These are phyloP conservation scores for Phialophora tarda DNA, from an alignment of 2,329 filamentous ascomycete genomes.

Conservation along the genomic window DNA sequence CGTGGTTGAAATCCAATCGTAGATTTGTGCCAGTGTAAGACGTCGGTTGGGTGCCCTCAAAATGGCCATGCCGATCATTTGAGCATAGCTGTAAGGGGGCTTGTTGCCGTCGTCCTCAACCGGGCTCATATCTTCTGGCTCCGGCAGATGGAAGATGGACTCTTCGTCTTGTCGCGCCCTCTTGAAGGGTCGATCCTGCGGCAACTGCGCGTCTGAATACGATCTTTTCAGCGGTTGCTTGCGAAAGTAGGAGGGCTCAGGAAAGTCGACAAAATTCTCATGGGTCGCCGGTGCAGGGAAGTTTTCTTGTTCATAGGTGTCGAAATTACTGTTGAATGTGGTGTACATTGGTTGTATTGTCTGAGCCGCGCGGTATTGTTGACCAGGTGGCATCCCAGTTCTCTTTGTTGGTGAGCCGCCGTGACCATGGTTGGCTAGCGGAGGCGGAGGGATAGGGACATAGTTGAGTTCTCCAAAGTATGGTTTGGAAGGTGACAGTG, in stretches of 20 bases:
- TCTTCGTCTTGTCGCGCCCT: slow-evolving; percentile 67
- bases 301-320: slow-evolving; percentile 57
- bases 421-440: slow-evolving; percentile 49
- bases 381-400: slow-evolving; percentile 43
- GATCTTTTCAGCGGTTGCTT: slow-evolving; percentile 61
- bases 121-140: slow-evolving; percentile 77
- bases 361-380: slow-evolving; percentile 47
- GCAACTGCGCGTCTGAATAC: slow-evolving; percentile 73
- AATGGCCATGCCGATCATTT: slow-evolving; percentile 96
- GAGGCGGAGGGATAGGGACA: slow-evolving; percentile 63
- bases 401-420: slow-evolving; percentile 58
- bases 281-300: slow-evolving; percentile 49
- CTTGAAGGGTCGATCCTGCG: slow-evolving; percentile 73
- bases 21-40: slow-evolving; percentile 91
- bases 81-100: slow-evolving; percentile 90
- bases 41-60: slow-evolving; percentile 81
- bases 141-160: slow-evolving; percentile 62
- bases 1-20: slow-evolving; percentile 98
- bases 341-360: slow-evolving; percentile 55
- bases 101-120: slow-evolving; percentile 87
- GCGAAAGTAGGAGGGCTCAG: slow-evolving; percentile 53
- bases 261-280: slow-evolving; percentile 55
- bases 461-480: slow-evolving; percentile 64
- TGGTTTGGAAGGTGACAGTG: slow-evolving; percentile 66
- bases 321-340: slow-evolving; percentile 52